A percentile compares a stretch with the other conserved stretches of the same genome.
Evolutionary conservation across 2,329 filamentous ascomycete genomes (phyloP).

Genomic region (Ceratocystis diversiconidia): DNA sequence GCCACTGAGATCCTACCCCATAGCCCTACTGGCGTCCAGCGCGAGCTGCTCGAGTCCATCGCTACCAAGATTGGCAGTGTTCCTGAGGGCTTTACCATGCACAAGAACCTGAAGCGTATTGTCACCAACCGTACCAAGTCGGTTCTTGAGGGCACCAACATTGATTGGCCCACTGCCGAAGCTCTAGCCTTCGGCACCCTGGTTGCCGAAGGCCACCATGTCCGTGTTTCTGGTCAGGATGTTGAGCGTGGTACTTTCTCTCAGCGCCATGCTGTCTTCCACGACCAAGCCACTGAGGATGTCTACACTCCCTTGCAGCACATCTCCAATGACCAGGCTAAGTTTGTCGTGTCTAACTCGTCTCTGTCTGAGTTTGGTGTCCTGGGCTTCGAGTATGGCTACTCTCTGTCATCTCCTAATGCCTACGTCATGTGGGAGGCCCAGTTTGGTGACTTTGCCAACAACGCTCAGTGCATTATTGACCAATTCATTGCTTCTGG

Average conservation of each 20-base stretch:
- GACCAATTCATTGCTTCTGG: constrained; percentile 98
- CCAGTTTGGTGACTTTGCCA: constrained; percentile 98
- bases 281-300: constrained; percentile 88
- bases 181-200: constrained; percentile 87
- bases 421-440: constrained; percentile 99
- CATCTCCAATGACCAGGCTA: constrained; percentile 79
- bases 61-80: constrained; percentile 62
- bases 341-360: constrained; percentile 94
- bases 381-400: constrained; percentile 96
- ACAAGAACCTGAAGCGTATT: constrained; percentile 96
- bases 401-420: constrained; percentile 91
- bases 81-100: constrained; percentile 75
- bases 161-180: constrained; percentile 96
- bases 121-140: constrained; percentile 80
- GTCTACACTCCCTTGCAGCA: constrained; percentile 89
- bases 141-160: constrained; percentile 79
- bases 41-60: constrained; percentile 63
- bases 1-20: constrained; percentile 89
- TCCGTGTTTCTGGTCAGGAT: constrained; percentile 95
- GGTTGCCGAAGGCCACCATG: constrained; percentile 85
- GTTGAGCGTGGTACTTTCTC: constrained; percentile 99
- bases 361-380: constrained; percentile 58
- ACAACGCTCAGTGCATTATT: constrained; percentile 97
- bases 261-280: constrained; percentile 90
- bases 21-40: constrained; percentile 67